A percentile compares a stretch with the other conserved stretches of the same genome.
Evolutionary conservation across 345 rosid genomes (phyloP).

Genomic region (Bretschneidera sinensis): DNA sequence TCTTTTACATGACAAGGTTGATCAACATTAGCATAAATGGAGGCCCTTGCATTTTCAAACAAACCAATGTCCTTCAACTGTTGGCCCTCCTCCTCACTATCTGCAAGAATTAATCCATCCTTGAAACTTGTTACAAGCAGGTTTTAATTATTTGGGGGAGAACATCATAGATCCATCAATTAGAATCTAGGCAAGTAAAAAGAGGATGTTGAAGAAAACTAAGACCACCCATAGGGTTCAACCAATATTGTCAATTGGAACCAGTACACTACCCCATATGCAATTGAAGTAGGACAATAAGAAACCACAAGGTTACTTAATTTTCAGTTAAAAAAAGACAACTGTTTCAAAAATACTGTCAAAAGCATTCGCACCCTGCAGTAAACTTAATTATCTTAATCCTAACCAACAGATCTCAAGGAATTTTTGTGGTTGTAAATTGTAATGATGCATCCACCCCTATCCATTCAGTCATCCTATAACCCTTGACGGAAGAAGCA

Average conservation of each 20-base stretch:
- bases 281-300: background rate
- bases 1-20: slow-evolving; percentile 28
- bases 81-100: slow-evolving; percentile 24
- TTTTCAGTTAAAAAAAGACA: too few relatives aligned
- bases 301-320: background rate
- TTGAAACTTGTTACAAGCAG: background rate
- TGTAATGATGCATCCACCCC: background rate
- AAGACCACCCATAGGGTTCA: background rate
- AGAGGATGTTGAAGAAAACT: background rate
- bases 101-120: slow-evolving; percentile 26
- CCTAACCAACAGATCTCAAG: background rate
- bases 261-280: background rate
- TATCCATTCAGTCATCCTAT: slow-evolving; percentile 3
- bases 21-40: slow-evolving; percentile 24
- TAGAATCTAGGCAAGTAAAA: background rate
- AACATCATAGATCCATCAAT: background rate
- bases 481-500: background rate
- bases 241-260: background rate
- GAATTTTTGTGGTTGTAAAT: too few relatives aligned
- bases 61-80: slow-evolving; percentile 20
- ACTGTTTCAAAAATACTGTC: background rate
- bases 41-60: slow-evolving; percentile 17
- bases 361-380: too few relatives aligned
- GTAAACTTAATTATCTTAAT: background rate
- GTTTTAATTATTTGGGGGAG: background rate